A percentile compares a stretch with the other conserved stretches of the same genome.
Evolutionary conservation across 179 eudicot genomes (phyloP).

Genomic region (Beta corolliflora): DNA sequence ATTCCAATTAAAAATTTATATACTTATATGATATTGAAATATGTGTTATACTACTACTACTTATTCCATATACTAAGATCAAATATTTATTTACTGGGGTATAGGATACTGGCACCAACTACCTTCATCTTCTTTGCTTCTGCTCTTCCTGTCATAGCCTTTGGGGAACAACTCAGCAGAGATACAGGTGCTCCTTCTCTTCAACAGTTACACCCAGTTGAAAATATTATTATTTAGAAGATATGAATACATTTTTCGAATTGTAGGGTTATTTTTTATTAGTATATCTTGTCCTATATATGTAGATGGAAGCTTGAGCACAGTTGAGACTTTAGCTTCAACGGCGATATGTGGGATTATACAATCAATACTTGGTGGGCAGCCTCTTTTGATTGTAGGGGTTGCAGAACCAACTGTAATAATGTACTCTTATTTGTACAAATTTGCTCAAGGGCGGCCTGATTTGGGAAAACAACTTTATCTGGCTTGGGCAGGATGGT

Average conservation of each 20-base stretch:
- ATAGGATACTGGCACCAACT: conserved; percentile 46
- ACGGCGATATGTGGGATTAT: conserved; percentile 80
- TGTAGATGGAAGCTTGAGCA: conserved; percentile 74
- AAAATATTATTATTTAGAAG: too few relatives aligned
- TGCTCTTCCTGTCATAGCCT: conserved; percentile 51
- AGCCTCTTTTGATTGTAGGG: conserved; percentile 68
- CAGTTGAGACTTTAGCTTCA: conserved; percentile 79
- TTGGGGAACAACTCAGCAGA: conserved; percentile 48
- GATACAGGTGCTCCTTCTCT: conserved; percentile 36
- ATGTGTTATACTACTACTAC: too few relatives aligned
- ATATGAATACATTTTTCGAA: not conserved
- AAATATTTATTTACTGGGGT: not conserved
- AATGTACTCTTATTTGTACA: conserved; percentile 70
- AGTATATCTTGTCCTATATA: not conserved
- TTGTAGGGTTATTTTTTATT: not conserved
- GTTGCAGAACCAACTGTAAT: conserved; percentile 85
- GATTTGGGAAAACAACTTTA: conserved; percentile 51
- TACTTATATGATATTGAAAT: too few relatives aligned
- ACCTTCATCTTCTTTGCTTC: conserved; percentile 53
- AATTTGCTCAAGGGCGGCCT: conserved; percentile 54
- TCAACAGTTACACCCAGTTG: not conserved
- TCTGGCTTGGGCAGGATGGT: conserved; percentile 78
- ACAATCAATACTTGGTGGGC: conserved; percentile 74
- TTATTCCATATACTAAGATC: not conserved
- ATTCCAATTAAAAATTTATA: not conserved